Evolutionary conservation across 1,139 yeast species (phyloP).

Genomic region (Hansenula lynferdii): DNA sequence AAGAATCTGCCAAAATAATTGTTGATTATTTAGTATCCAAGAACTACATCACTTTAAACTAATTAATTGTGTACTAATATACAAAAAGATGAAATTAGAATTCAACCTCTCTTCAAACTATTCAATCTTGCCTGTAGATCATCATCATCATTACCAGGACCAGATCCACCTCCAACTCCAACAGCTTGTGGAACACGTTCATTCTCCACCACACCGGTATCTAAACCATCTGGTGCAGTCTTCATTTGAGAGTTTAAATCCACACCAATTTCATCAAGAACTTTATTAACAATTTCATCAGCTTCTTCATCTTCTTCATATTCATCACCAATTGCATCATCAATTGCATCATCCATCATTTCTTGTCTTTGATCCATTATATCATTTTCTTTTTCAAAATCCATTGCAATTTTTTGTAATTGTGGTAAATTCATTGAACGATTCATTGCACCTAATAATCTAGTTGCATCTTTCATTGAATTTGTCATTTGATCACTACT

Average conservation of each 20-base stretch:
- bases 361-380: slow-evolving; percentile 98
- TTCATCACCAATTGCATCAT: slow-evolving; percentile 88
- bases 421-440: slow-evolving; percentile 87
- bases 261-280: slow-evolving; percentile 93
- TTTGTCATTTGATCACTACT: slow-evolving; percentile 94
- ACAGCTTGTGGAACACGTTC: slow-evolving; percentile 47
- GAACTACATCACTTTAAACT: slow-evolving; percentile 29
- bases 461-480: slow-evolving; percentile 95
- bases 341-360: slow-evolving; percentile 97
- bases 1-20: slow-evolving; percentile 74
- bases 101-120: slow-evolving; percentile 56
- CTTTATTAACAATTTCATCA: slow-evolving; percentile 88
- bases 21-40: slow-evolving; percentile 61
- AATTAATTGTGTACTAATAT: neutral
- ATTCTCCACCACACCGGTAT: slow-evolving; percentile 27
- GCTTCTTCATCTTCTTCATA: slow-evolving; percentile 83
- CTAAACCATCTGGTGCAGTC: slow-evolving; percentile 58
- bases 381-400: slow-evolving; percentile 90
- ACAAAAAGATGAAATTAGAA: neutral
- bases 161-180: slow-evolving; percentile 28
- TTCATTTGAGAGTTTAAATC: slow-evolving; percentile 66
- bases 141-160: slow-evolving; percentile 55
- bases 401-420: slow-evolving; percentile 85
- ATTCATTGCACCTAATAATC: slow-evolving; percentile 81
- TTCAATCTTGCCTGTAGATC: slow-evolving; percentile 87